Base-by-base conservation (phyloP, 768 basidiomycete species). In the Clitopilus passeckerianus region DNA sequence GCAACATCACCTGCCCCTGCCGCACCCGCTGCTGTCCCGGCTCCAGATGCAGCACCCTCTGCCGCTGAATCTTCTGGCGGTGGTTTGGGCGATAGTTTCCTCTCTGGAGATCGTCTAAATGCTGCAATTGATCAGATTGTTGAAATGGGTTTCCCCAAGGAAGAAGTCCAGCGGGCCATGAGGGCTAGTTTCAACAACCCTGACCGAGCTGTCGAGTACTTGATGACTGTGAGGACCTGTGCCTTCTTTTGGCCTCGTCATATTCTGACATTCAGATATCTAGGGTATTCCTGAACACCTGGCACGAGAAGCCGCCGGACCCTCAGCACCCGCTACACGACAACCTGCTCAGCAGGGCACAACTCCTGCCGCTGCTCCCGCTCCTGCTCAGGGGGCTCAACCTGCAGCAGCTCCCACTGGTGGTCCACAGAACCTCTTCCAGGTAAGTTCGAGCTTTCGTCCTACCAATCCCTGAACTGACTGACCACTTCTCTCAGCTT, bases 101-200 rank as follows among this genome's bases (percentile, higher is more conserved):
- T 98, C 23, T 83, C 87, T 2, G 97, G 97, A 1, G 72, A 78
- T 0, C 87, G 80, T 2, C 80, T 98, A 2, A 87, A 98, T 70
- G 70, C 79, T 6, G 86, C 93, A 6, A 87, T 98, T 65, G 73
- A 77, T 54, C 89, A 89, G 69, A 94, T 99, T 84, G 75, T 86
- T 37, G 92, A 93, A 65, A 98, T 99, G 97, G 97, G 97, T 6
- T 98, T 95, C 66, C 81, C 84, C 60, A 81, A 87, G 37, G 94
- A 95, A 3, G 85, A 93, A 67, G 93, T 98, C 43, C 72, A 86
- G 67, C 83, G 87, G 15, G 95, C 95, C 3, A 70, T 99, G 70
- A 81, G 93, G 60, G 97, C 95, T 24, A 95, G 92, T 69, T 99
- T 83, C 77, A 99, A 99, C 74, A 98, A 99, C 74, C 91, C 97